Conservation (phyloP, 1,139 yeast genomes). For the Tardiomyces depauwii region DNA sequence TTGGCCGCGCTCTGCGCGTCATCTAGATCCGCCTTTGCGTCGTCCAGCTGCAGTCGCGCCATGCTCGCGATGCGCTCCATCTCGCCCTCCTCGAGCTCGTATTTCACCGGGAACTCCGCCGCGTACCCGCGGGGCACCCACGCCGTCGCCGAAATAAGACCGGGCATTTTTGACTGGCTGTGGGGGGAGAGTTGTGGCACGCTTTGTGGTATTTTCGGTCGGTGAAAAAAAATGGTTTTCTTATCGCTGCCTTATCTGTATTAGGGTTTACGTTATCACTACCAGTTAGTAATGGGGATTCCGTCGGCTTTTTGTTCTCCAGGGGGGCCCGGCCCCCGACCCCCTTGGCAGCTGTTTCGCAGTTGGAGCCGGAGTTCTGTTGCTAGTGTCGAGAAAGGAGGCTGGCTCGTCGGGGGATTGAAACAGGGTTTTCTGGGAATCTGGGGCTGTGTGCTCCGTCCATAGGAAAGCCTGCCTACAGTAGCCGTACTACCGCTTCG, state of each 20-base stretch:
- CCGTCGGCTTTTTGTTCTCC: neutral
- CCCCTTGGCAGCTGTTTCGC: too few species aligned
- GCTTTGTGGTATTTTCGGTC: conserved; percentile 36
- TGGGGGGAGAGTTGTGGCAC: too few species aligned
- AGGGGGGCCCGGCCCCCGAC: too few species aligned
- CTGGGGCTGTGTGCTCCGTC: too few species aligned
- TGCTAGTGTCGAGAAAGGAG: too few species aligned
- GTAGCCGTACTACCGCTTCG: too few species aligned
- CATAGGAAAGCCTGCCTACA: too few species aligned
- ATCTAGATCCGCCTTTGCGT: conserved; percentile 53
- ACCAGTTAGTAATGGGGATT: neutral
- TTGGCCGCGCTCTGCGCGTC: conserved; percentile 20
- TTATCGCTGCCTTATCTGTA: neutral
- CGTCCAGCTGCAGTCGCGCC: conserved; percentile 73
- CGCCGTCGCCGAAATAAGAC: conserved; percentile 80
- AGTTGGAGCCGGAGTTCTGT: neutral
- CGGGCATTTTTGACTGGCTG: conserved; percentile 2
- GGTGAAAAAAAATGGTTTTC: conserved; percentile 34
- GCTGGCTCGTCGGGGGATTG: too few species aligned
- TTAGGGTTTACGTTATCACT: too few species aligned
- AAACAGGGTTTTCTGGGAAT: too few species aligned
- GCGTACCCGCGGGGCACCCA: conserved; percentile 99
- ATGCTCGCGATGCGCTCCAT: conserved; percentile 80
- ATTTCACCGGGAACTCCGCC: conserved; percentile 81
- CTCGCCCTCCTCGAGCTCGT: conserved; percentile 83